Evolutionary conservation across 2,329 filamentous ascomycete genomes (phyloP).

Genomic region (Endothia cerciana): DNA sequence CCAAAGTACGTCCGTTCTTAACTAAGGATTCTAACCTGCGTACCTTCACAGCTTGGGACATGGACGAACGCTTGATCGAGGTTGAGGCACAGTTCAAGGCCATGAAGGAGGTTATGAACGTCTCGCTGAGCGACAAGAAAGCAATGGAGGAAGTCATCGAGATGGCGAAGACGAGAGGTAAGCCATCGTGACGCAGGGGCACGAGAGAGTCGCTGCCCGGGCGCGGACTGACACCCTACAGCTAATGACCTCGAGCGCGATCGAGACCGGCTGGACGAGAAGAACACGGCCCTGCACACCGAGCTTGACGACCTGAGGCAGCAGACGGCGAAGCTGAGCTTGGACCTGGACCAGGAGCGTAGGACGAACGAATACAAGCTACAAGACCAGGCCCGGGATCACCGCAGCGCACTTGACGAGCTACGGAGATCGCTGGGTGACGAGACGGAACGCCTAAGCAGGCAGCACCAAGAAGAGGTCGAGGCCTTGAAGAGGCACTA

Average conservation of each 20-base stretch:
- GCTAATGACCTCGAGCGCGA: constrained; percentile 55
- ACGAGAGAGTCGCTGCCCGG: not conserved
- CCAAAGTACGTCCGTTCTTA: constrained; percentile 53
- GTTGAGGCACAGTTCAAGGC: constrained; percentile 76
- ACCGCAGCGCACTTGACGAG: constrained; percentile 60
- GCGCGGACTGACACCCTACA: constrained; percentile 33
- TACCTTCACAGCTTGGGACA: constrained; percentile 73
- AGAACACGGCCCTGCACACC: constrained; percentile 58
- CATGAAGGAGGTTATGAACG: constrained; percentile 73
- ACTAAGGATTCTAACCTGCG: constrained; percentile 74
- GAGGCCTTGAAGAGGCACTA: constrained; percentile 66
- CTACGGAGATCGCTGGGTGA: constrained; percentile 54
- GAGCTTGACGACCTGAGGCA: constrained; percentile 61
- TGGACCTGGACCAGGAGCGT: constrained; percentile 48
- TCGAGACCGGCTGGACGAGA: constrained; percentile 49
- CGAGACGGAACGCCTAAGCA: constrained; percentile 61
- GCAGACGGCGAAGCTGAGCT: constrained; percentile 49
- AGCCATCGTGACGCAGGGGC: constrained; percentile 37
- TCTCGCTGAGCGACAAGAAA: constrained; percentile 68
- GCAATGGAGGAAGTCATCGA: constrained; percentile 75
- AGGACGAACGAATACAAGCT: constrained; percentile 53
- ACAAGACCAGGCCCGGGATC: constrained; percentile 57
- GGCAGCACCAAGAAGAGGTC: constrained; percentile 69
- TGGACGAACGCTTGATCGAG: constrained; percentile 73
- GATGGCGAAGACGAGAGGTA: constrained; percentile 76